Percentiles rank a stretch among this genome's conserved stretches.
phyloP scores from a whole-genome alignment of 306 rosid species.

The Prinsepia uniflora region DNA sequence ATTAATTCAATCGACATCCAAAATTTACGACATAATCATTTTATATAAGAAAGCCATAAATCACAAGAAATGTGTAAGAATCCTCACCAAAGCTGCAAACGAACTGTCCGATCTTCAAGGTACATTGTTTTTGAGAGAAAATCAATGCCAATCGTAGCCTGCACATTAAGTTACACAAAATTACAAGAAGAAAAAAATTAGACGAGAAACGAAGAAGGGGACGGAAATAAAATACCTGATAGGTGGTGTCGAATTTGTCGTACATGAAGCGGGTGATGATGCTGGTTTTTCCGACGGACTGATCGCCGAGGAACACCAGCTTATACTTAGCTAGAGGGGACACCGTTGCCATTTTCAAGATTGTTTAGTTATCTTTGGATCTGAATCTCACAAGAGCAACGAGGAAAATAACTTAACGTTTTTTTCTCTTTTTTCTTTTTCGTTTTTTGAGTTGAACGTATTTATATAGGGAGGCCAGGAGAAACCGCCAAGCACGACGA shows the following conservation, averaged over 20 bases:
- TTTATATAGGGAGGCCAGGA: conserved; percentile 24
- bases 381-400: conserved; percentile 35
- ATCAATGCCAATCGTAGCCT: conserved; percentile 98
- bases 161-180: conserved; percentile 27
- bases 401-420: background rate
- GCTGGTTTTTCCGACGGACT: conserved; percentile 92
- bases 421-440: background rate
- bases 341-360: conserved; percentile 65
- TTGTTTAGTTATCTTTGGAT: conserved; percentile 25
- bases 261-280: conserved; percentile 96
- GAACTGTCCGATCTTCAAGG: conserved; percentile 98
- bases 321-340: conserved; percentile 95
- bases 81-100: conserved; percentile 94
- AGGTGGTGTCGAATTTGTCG: conserved; percentile 91
- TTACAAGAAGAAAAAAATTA: background rate
- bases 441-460: conserved; percentile 27
- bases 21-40: background rate
- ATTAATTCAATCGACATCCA: background rate
- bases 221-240: conserved; percentile 46
- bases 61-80: conserved; percentile 18
- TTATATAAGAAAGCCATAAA: background rate
- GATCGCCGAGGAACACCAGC: conserved; percentile 88
- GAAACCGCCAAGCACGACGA: conserved; percentile 72
- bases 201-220: background rate
- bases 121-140: conserved; percentile 97